Base-by-base conservation (phyloP, 2,329 filamentous ascomycete genomes). In the Passalora sequoiae region DNA sequence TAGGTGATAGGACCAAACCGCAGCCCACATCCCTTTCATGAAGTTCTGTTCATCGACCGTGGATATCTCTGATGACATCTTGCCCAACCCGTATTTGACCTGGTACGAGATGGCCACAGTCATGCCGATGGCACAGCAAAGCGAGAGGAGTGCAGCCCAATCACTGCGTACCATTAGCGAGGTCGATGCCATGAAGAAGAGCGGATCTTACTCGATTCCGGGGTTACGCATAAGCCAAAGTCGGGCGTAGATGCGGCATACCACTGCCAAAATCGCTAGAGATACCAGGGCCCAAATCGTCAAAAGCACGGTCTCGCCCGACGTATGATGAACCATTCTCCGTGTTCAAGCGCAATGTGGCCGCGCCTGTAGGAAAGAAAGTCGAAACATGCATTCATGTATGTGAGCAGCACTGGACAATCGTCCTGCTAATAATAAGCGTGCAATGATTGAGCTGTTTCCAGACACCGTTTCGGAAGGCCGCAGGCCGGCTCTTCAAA, bases 91-190 rank as follows among this genome's bases (percentile, higher is more conserved):
- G n/a, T 33, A 44, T 6, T 37, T 35, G 8, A 44, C 42, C 29
- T 44, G 42, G 5, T 27, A 10, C 17, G 27, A 28, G 20, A 44
- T 40, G 20, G 12, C 28, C 4, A 22, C 16, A 1, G 35, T 33
- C 42, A 44, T 44, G 13, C 15, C 35, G 9, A 44, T 21, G 10
- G 42, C 29, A 25, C 39, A 44, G 10, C 35, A 9, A 19, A 44
- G 29, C 12, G 42, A 25, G 7, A 44, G n/a, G 6, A 39, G 8
- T 17, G 40, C 27, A 4, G 33, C 29, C 25, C 28, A 44, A 29
- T 44, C 42, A 24, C 42, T 44, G 19, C 24, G 19, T 36, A 7
- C 28, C n/a, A 3, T 13, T 6, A 29, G n/a, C 8, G 13, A 29
- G 22, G 19, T 13, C 16, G 16, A 15, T 6, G 24, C 27, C 27